A percentile compares a stretch with the other conserved stretches of the same genome.
These are phyloP conservation scores for Pseudisothecium myosuroides DNA, from an alignment of 225 moss, liverwort and hornwort genomes.

Conservation along the genomic window DNA sequence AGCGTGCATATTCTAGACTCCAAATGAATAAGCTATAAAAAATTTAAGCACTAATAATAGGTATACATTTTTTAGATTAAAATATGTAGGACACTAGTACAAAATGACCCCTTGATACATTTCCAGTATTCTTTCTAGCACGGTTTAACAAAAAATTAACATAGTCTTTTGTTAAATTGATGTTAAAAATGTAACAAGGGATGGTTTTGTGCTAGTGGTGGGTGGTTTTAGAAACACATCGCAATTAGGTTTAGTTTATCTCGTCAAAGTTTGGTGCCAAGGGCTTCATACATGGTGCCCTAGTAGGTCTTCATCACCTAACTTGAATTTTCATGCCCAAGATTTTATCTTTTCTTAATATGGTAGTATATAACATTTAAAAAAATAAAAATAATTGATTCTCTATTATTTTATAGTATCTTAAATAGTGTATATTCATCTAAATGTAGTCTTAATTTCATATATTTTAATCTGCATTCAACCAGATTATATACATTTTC, in stretches of 20 bases:
- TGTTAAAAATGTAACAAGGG: not conserved
- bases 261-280: not conserved
- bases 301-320: not conserved
- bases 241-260: accelerated
- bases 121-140: not conserved
- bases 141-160: accelerated
- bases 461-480: not conserved
- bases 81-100: not conserved
- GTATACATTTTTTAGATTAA: not conserved
- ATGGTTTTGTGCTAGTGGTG: not conserved
- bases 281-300: not conserved
- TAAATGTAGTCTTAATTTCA: not conserved
- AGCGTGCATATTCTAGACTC: not conserved
- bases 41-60: not conserved
- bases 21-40: not conserved
- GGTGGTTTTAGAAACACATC: not conserved
- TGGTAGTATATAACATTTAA: not conserved
- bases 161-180: not conserved
- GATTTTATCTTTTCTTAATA: not conserved
- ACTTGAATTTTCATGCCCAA: not conserved
- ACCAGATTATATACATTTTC: not conserved
- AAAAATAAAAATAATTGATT: too few species aligned
- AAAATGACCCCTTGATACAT: not conserved
- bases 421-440: not conserved
- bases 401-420: not conserved